These are phyloP conservation scores for Phytopythium aichiense DNA, from an alignment of 352 stramenopile genomes.

Conservation along the genomic window DNA sequence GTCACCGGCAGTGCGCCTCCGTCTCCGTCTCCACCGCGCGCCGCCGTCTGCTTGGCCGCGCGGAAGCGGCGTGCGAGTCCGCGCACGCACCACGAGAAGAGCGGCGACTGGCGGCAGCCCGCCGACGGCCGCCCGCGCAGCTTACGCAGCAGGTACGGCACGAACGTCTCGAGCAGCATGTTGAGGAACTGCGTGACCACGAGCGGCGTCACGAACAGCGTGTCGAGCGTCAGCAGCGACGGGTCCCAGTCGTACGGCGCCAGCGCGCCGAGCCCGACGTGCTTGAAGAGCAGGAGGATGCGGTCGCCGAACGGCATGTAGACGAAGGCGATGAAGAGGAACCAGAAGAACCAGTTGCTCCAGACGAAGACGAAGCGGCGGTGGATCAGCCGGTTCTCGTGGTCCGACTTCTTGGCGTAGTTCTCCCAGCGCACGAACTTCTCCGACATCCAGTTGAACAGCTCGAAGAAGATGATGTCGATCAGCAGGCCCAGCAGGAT, in stretches of 20 bases:
- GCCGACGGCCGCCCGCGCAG: slow-evolving; percentile 61
- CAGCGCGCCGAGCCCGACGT: slow-evolving; percentile 40
- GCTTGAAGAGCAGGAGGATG: slow-evolving; percentile 57
- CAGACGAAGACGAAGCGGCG: slow-evolving; percentile 88
- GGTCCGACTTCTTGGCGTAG: slow-evolving; percentile 82
- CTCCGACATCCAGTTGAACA: slow-evolving; percentile 87
- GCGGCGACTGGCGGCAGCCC: slow-evolving; percentile 54
- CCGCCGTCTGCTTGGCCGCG: slow-evolving; percentile 21
- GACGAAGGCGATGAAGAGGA: slow-evolving; percentile 88
- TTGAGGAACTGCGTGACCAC: slow-evolving; percentile 89
- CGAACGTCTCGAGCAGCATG: slow-evolving; percentile 84
- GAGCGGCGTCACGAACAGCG: slow-evolving; percentile 84
- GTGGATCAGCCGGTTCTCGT: slow-evolving; percentile 84
- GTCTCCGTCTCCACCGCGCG: slow-evolving; percentile 6
- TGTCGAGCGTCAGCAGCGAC: slow-evolving; percentile 75
- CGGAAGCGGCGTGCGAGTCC: slow-evolving; percentile 38
- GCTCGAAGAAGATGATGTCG: slow-evolving; percentile 87
- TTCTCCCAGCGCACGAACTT: slow-evolving; percentile 88
- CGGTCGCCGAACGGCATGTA: slow-evolving; percentile 81
- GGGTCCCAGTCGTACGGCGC: slow-evolving; percentile 74
- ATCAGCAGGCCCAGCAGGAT: slow-evolving; percentile 80
- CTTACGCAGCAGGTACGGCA: slow-evolving; percentile 80
- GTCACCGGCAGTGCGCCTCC: slow-evolving; percentile 9
- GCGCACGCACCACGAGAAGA: slow-evolving; percentile 48
- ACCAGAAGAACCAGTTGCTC: slow-evolving; percentile 93